Percentiles rank a stretch among this genome's conserved stretches.
These are phyloP conservation scores for Coniosporium tulheliwenetii DNA, from an alignment of 2,329 filamentous ascomycete species.

Conservation along the genomic window DNA sequence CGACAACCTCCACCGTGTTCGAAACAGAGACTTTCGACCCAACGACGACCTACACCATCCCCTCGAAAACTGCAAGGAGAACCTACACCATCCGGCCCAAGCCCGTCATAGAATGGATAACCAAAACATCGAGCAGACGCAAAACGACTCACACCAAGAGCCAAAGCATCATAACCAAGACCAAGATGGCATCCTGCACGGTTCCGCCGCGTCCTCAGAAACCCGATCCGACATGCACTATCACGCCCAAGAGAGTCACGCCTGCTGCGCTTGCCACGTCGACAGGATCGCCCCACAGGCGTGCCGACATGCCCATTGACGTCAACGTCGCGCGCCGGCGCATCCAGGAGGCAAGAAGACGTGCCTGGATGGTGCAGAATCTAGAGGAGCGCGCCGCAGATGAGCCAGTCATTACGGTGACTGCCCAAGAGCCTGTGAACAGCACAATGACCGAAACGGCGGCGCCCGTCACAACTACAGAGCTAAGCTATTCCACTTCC, in stretches of 20 bases:
- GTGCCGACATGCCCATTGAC: neutral
- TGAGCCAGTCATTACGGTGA: conserved; percentile 16
- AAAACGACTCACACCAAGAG: conserved; percentile 3
- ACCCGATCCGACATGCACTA: conserved; percentile 12
- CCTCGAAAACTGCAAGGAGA: conserved; percentile 9
- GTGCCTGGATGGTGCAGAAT: conserved; percentile 7
- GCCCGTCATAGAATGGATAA: conserved; percentile 7
- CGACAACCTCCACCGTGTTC: conserved; percentile 6
- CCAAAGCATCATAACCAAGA: conserved; percentile 7
- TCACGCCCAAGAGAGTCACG: conserved; percentile 12
- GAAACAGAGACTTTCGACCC: conserved; percentile 10
- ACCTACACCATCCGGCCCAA: conserved; percentile 11
- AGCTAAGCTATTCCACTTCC: neutral
- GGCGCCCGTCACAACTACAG: conserved; percentile 3
- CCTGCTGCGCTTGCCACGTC: conserved; percentile 6
- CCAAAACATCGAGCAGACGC: conserved; percentile 8
- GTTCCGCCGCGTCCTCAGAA: conserved; percentile 8
- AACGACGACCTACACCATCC: conserved; percentile 10
- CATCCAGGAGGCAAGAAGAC: conserved; percentile 5
- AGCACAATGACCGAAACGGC: neutral
- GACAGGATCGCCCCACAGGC: neutral
- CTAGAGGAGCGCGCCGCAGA: conserved; percentile 19
- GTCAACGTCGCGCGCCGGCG: neutral
- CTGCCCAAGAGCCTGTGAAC: conserved; percentile 5
- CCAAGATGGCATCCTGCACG: conserved; percentile 16